Conservation (phyloP, 1,139 yeast species). For the Yamadazyma triangularis region DNA sequence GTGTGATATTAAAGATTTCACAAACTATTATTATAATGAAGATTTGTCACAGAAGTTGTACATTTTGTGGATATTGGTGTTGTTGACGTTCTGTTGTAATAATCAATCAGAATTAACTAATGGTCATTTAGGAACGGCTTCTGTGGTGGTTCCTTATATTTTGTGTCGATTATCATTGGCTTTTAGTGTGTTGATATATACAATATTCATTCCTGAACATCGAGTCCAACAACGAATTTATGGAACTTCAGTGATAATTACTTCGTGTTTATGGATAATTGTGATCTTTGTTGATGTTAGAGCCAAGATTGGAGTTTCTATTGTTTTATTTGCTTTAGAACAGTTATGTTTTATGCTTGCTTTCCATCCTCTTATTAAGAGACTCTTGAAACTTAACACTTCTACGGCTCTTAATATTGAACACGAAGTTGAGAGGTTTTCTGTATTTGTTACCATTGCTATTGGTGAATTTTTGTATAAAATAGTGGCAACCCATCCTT, state of each 20-base stretch:
- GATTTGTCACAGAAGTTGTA: constrained; percentile 54
- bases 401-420: constrained; percentile 64
- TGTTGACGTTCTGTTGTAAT: constrained; percentile 52
- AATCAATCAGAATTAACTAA: constrained; percentile 39
- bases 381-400: constrained; percentile 32
- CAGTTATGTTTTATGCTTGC: constrained; percentile 24
- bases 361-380: constrained; percentile 49
- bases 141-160: constrained; percentile 44
- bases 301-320: constrained; percentile 45
- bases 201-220: constrained; percentile 52
- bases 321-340: constrained; percentile 42
- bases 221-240: constrained; percentile 47
- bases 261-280: constrained; percentile 42
- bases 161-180: constrained; percentile 41
- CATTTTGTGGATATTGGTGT: constrained; percentile 50
- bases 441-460: constrained; percentile 59
- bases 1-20: constrained; percentile 61
- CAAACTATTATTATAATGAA: constrained; percentile 61
- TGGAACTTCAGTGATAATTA: constrained; percentile 24
- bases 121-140: constrained; percentile 34
- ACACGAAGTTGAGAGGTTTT: constrained; percentile 61
- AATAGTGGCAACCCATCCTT: constrained; percentile 48
- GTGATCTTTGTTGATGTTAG: constrained; percentile 42
- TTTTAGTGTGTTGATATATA: constrained; percentile 35
- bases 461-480: constrained; percentile 61